Evolutionary conservation across 2,329 filamentous ascomycete species (phyloP).

Genomic region (Aspergillus fijiensis): DNA sequence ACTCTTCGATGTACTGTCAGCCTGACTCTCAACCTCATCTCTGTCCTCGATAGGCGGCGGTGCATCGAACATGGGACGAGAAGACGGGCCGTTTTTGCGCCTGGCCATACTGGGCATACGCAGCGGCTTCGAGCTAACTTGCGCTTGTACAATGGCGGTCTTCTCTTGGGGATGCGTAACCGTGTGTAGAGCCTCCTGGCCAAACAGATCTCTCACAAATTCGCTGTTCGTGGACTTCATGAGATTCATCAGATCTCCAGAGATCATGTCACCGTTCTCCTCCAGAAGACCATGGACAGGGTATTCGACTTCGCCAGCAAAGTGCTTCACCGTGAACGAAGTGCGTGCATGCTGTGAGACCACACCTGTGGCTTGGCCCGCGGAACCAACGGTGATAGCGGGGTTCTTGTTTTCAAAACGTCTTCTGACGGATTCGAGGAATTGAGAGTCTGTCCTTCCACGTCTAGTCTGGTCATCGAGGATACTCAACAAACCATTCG

Average conservation of each 20-base stretch:
- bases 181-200: slow-evolving; percentile 91
- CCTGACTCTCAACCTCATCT: slow-evolving; percentile 39
- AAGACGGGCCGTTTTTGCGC: slow-evolving; percentile 63
- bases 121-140: slow-evolving; percentile 91
- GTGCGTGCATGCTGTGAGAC: slow-evolving; percentile 76
- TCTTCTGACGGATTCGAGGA: slow-evolving; percentile 86
- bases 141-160: slow-evolving; percentile 89
- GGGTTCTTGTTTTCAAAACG: slow-evolving; percentile 94
- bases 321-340: slow-evolving; percentile 88
- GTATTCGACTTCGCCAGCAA: slow-evolving; percentile 95
- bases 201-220: slow-evolving; percentile 87
- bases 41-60: slow-evolving; percentile 37
- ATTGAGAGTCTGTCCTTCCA: slow-evolving; percentile 81
- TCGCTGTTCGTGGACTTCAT: slow-evolving; percentile 84
- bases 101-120: slow-evolving; percentile 90
- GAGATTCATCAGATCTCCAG: slow-evolving; percentile 91
- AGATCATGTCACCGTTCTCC: slow-evolving; percentile 94
- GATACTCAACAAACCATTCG: slow-evolving; percentile 90
- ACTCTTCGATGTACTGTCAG: slow-evolving; percentile 30
- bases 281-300: slow-evolving; percentile 82
- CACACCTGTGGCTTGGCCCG: slow-evolving; percentile 86
- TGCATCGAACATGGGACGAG: slow-evolving; percentile 41
- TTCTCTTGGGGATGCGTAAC: slow-evolving; percentile 90
- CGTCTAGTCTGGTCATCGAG: slow-evolving; percentile 93
- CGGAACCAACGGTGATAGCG: slow-evolving; percentile 74